A percentile compares a stretch with the other conserved stretches of the same genome.
Evolutionary conservation across 441 rosid species (phyloP).

Genomic region (Kokia cookei): DNA sequence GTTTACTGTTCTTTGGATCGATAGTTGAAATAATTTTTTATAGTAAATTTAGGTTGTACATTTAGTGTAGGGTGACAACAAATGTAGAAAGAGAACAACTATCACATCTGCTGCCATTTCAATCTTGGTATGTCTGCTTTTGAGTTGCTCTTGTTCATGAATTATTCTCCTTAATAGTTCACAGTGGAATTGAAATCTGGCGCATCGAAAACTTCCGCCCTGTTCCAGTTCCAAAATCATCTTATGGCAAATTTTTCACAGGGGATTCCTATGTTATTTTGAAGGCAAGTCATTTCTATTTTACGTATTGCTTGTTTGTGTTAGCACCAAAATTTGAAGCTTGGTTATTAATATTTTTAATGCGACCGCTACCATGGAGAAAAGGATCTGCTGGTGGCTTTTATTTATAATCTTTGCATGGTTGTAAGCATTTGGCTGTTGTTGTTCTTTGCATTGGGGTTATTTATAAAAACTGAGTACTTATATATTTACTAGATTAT

Average conservation of each 20-base stretch:
- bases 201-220: constrained; percentile 85
- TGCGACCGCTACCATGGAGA: background rate
- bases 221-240: constrained; percentile 53
- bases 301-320: background rate
- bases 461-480: background rate
- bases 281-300: constrained; percentile 42
- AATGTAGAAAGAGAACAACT: background rate
- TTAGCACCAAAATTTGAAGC: background rate
- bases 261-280: constrained; percentile 90
- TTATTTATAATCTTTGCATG: background rate
- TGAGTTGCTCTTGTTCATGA: constrained; percentile 7
- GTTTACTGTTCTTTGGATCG: background rate
- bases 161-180: constrained; percentile 41
- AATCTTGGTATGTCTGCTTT: constrained; percentile 4
- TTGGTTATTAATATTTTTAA: background rate
- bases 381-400: background rate
- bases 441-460: background rate
- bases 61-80: background rate
- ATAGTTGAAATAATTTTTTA: background rate
- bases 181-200: constrained; percentile 88
- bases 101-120: background rate
- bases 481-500: background rate
- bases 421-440: background rate
- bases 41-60: background rate
- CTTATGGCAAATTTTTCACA: constrained; percentile 75